Evolutionary conservation across 257 asterid genomes (phyloP).

Genomic region (Primulina tabacum): DNA sequence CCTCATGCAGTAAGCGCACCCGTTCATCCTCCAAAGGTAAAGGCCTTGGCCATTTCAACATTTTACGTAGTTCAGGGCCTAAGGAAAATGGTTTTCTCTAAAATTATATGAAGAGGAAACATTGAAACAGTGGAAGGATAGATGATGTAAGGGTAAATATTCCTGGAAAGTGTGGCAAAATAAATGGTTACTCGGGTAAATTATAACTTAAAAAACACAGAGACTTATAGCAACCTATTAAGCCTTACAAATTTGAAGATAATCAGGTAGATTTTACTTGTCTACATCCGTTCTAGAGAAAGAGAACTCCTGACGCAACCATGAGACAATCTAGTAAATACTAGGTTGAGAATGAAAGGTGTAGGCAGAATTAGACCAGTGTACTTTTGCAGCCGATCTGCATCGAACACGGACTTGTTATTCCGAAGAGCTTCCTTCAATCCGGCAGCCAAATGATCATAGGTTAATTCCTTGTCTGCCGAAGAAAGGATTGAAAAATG

Average conservation of each 20-base stretch:
- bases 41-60: slow-evolving; percentile 89
- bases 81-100: slow-evolving; percentile 27
- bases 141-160: slow-evolving; percentile 3
- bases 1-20: slow-evolving; percentile 92
- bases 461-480: slow-evolving; percentile 76
- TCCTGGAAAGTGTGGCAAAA: slow-evolving; percentile 1
- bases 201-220: background rate
- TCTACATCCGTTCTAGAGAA: background rate
- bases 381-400: slow-evolving; percentile 79
- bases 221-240: background rate
- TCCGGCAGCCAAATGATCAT: slow-evolving; percentile 88
- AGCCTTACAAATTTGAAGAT: background rate
- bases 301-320: slow-evolving; percentile 3
- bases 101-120: slow-evolving; percentile 11
- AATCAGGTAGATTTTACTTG: background rate
- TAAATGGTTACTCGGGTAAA: background rate
- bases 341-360: background rate
- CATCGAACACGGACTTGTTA: slow-evolving; percentile 86
- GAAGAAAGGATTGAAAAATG: background rate
- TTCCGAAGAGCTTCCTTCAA: slow-evolving; percentile 71
- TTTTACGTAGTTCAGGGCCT: slow-evolving; percentile 84
- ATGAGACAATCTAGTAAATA: background rate
- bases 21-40: slow-evolving; percentile 96
- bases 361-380: slow-evolving; percentile 43
- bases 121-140: slow-evolving; percentile 6